These are phyloP conservation scores for Neopestalotiopsis sp. DNA, from an alignment of 2,329 filamentous ascomycete genomes.

Conservation along the genomic window DNA sequence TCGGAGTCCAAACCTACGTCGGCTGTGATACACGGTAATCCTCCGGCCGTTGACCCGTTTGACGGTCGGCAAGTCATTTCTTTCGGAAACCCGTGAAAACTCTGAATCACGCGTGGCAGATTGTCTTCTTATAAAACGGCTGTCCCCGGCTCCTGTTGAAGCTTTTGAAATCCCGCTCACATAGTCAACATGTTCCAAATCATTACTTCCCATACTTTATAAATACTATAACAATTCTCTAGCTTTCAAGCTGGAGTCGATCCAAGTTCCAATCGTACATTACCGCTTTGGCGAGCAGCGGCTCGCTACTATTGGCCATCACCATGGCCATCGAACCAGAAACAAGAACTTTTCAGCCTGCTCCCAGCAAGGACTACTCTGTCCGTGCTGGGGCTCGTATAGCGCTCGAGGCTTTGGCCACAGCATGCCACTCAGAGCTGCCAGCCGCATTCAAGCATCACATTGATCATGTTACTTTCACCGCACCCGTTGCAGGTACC, in stretches of 20 bases:
- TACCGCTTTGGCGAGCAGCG: slow-evolving; percentile 17
- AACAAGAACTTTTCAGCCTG: background rate
- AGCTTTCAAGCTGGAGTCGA: background rate
- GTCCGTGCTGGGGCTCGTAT: slow-evolving; percentile 37
- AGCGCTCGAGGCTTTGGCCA: slow-evolving; percentile 35
- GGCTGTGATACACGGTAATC: slow-evolving; percentile 6
- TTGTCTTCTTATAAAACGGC: background rate
- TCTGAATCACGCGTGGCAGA: background rate
- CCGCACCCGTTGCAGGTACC: slow-evolving; percentile 31
- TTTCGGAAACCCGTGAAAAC: background rate
- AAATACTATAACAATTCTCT: background rate
- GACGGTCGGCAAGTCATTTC: background rate
- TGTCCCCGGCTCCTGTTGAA: background rate
- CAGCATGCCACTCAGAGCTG: slow-evolving; percentile 36
- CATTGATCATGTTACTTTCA: slow-evolving; percentile 37
- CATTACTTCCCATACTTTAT: background rate
- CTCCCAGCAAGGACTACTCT: slow-evolving; percentile 31
- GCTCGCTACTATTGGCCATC: slow-evolving; percentile 17
- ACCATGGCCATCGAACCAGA: slow-evolving; percentile 26
- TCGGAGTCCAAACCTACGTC: background rate
- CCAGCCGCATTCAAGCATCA: slow-evolving; percentile 37
- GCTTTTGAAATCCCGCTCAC: background rate
- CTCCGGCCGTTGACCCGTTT: background rate
- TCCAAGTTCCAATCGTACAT: slow-evolving; percentile 19
- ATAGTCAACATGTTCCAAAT: background rate